Evolutionary conservation across 495 filamentous ascomycete genomes (phyloP).

Genomic region (Penicillium pulvis): DNA sequence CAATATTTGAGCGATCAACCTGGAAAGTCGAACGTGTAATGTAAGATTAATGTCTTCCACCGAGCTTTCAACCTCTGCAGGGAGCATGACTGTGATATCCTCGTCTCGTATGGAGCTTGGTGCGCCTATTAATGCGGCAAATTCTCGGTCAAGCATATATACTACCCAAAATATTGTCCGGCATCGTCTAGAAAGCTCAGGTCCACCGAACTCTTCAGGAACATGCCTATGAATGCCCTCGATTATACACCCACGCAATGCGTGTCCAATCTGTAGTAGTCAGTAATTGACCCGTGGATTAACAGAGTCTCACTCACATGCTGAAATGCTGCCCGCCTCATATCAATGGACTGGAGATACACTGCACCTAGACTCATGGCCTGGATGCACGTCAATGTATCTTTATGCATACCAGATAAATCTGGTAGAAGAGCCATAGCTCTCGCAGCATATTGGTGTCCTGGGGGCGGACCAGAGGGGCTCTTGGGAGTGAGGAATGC

Average conservation of each 20-base stretch:
- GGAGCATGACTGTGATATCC: conserved; percentile 39
- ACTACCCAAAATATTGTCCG: conserved; percentile 43
- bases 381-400: conserved; percentile 38
- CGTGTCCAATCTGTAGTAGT: conserved; percentile 34
- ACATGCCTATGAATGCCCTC: conserved; percentile 42
- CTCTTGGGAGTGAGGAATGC: conserved; percentile 35
- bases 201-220: conserved; percentile 27
- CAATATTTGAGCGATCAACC: conserved; percentile 32
- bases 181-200: conserved; percentile 31
- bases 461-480: conserved; percentile 35
- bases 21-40: conserved; percentile 33
- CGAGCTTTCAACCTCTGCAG: conserved; percentile 28
- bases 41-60: conserved; percentile 33
- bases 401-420: conserved; percentile 35
- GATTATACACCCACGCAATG: conserved; percentile 37
- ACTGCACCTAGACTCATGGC: conserved; percentile 36
- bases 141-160: conserved; percentile 42
- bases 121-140: conserved; percentile 38
- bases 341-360: conserved; percentile 43
- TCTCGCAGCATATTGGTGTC: conserved; percentile 37
- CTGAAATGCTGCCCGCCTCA: conserved; percentile 38
- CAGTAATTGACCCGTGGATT: neutral
- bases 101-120: conserved; percentile 40
- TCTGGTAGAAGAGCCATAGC: conserved; percentile 43
- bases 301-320: conserved; percentile 22